Base-by-base conservation (phyloP, 2,329 filamentous ascomycete genomes). In the Xylariaceae sp. region DNA sequence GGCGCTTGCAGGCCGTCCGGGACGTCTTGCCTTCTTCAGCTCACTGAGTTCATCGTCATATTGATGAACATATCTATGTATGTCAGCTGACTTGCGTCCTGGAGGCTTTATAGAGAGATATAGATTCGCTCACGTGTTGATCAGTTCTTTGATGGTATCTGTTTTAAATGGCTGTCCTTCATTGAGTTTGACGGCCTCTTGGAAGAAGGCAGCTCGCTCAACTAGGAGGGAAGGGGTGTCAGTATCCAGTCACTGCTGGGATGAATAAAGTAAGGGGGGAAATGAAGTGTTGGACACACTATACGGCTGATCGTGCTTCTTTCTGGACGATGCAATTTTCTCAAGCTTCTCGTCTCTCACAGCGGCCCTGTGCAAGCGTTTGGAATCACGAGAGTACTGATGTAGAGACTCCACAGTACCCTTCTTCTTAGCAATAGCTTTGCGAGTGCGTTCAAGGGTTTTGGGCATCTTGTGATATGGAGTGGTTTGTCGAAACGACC, bases 351-450 rank as follows among this genome's bases (percentile, higher is more conserved):
- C 84, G 57, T 96, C 90, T 64, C 93, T 78, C 49, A 83, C 77
- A 47, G 80, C 79, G 16, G 93, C 93, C 55, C 83, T 79, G 62
- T 89, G 85, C 49, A 97, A 71, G 38, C 88, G 79, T 58, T 85
- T 79, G 3, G 89, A 87, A 70, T 97, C 88, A 52, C 93, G 78
- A 46, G 89, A 95, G 62, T 89, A 89, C 64, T 89, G 85, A 60
- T 97, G 91, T 17, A 97, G 74, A 11, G 84, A 76, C 22, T 83
- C 82, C 35, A 88, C 76, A 30, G 81, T 80, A 16, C 81, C 81
- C 50, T 81, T 80, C 76, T 96, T 96, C 71, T 95, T 95, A 26
- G 81, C 72, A 50, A 97, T 91, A 50, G 89, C 81, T 69, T 97
- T 97, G 49, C 86, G 80, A 16, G 93, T 86, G 63, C 96, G 97